phyloP scores from a whole-genome alignment of 2,329 filamentous ascomycete genomes.

The Immersiporthe knoxdaviesiana region DNA sequence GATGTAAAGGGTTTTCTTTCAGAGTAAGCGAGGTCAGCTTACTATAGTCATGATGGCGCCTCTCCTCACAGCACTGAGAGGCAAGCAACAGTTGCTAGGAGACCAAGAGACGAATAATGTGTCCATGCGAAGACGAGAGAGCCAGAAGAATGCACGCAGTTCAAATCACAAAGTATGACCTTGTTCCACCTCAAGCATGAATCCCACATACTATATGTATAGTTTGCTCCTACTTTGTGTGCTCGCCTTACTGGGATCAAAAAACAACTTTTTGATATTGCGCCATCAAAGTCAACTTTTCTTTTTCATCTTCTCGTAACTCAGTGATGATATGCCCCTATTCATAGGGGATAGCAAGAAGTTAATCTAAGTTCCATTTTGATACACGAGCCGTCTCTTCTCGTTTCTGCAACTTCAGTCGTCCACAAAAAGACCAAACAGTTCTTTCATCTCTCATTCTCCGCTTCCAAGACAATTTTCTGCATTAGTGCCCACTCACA shows the following conservation, averaged over 20 bases:
- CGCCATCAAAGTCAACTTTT: neutral
- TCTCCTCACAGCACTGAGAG: too few species aligned
- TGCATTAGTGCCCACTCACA: slow-evolving; percentile 37
- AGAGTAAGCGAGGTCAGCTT: too few species aligned
- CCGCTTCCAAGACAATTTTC: neutral
- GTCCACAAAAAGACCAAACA: neutral
- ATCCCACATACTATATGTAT: neutral
- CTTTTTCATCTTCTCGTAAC: neutral
- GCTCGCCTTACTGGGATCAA: too few species aligned
- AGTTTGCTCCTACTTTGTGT: neutral
- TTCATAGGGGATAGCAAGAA: neutral
- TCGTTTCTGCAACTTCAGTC: neutral
- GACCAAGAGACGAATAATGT: neutral
- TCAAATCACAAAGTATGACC: neutral
- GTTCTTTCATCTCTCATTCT: neutral
- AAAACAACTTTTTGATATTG: neutral
- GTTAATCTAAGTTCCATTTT: neutral
- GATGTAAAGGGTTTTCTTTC: neutral
- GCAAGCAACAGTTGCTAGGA: too few species aligned
- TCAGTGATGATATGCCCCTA: neutral
- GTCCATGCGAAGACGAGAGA: neutral
- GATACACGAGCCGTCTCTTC: neutral
- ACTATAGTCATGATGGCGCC: too few species aligned
- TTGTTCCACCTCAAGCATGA: neutral
- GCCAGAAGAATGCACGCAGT: neutral